Conservation (phyloP, 2,329 filamentous ascomycete species). For the Trichoderma oligosporum region DNA sequence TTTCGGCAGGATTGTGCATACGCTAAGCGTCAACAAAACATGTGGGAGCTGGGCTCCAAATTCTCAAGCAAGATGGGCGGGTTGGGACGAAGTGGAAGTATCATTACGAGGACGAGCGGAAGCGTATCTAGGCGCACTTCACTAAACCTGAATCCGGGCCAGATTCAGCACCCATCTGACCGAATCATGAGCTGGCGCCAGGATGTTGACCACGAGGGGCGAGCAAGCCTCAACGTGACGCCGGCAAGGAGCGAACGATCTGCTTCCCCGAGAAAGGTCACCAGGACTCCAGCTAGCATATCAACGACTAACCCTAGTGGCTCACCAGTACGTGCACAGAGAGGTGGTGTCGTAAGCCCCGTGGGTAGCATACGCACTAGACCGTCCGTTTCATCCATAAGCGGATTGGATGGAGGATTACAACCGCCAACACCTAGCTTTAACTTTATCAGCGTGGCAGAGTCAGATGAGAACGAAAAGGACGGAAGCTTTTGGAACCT, state of each 20-base stretch:
- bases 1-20: constrained; percentile 93
- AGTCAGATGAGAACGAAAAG: constrained; percentile 39
- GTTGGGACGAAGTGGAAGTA: constrained; percentile 55
- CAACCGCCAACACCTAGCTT: constrained; percentile 55
- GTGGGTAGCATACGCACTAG: constrained; percentile 32
- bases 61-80: constrained; percentile 67
- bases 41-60: constrained; percentile 72
- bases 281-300: constrained; percentile 35
- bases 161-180: constrained; percentile 51
- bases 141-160: constrained; percentile 38
- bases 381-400: constrained; percentile 28
- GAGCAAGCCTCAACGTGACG: constrained; percentile 38
- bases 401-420: constrained; percentile 27
- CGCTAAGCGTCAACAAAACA: constrained; percentile 69
- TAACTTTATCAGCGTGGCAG: constrained; percentile 40
- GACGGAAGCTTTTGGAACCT: constrained; percentile 55
- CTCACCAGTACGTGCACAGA: constrained; percentile 22
- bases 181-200: constrained; percentile 88
- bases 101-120: constrained; percentile 51
- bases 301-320: constrained; percentile 38
- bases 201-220: constrained; percentile 45
- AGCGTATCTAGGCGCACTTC: constrained; percentile 54
- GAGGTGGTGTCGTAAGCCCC: constrained; percentile 37
- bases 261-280: constrained; percentile 49
- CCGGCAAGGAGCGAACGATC: constrained; percentile 51